Conservation (phyloP, 73 alveolate species). For the Paramecium sexaurelia region DNA sequence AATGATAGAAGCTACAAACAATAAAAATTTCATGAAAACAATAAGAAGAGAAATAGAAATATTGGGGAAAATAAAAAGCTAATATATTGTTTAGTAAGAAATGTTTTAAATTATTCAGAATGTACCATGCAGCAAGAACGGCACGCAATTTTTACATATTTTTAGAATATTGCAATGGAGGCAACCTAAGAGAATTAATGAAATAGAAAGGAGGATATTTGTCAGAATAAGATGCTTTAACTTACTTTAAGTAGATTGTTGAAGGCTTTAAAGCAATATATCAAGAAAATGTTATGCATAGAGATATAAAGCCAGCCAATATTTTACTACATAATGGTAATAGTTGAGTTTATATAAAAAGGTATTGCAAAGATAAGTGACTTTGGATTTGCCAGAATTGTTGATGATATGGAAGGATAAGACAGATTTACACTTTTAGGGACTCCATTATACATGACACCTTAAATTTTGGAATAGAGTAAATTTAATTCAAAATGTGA, state of each 20-base stretch:
- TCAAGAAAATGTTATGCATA: constrained; percentile 65
- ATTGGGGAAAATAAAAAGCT: constrained; percentile 18
- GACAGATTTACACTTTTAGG: constrained; percentile 59
- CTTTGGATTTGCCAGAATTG: constrained; percentile 69
- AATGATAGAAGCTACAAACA: background rate
- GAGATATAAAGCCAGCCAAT: constrained; percentile 69
- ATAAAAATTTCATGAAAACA: constrained; percentile 49
- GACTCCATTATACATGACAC: constrained; percentile 70
- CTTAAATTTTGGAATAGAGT: constrained; percentile 43
- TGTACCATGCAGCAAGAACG: constrained; percentile 67
- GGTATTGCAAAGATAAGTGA: constrained; percentile 64
- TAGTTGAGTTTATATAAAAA: background rate
- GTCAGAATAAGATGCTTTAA: constrained; percentile 63
- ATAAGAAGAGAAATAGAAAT: constrained; percentile 65
- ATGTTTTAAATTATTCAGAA: background rate
- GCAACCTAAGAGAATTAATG: constrained; percentile 52
- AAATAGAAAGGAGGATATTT: constrained; percentile 53
- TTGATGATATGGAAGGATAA: constrained; percentile 60
- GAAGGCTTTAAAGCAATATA: constrained; percentile 62
- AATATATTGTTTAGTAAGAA: constrained; percentile 48
- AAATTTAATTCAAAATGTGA: constrained; percentile 62
- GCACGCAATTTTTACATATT: constrained; percentile 61
- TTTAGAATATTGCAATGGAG: constrained; percentile 65
- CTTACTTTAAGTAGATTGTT: constrained; percentile 57
- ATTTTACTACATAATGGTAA: constrained; percentile 63